phyloP scores from a whole-genome alignment of 2,329 filamentous ascomycete species.

The Colletotrichum sp. region DNA sequence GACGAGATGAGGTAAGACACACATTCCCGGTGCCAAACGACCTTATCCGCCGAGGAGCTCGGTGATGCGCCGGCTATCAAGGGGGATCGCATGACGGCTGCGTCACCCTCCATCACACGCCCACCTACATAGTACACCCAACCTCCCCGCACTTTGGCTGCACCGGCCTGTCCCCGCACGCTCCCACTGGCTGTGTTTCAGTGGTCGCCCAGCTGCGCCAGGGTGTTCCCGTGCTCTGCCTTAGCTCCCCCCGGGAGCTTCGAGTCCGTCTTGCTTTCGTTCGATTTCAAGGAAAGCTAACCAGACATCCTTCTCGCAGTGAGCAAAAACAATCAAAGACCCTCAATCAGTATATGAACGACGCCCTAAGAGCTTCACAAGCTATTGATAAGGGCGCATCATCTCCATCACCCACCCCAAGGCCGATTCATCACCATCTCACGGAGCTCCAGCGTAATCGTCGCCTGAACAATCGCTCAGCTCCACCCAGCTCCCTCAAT shows the following conservation, averaged over 20 bases:
- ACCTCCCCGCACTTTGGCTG: constrained; percentile 18
- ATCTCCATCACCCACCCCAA: neutral
- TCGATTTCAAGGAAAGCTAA: constrained; percentile 13
- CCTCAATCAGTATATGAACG: constrained; percentile 15
- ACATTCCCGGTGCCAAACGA: neutral
- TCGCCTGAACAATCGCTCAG: constrained; percentile 38
- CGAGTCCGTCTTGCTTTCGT: constrained; percentile 14
- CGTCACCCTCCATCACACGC: constrained; percentile 15
- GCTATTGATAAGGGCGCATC: neutral
- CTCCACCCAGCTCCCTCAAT: constrained; percentile 28
- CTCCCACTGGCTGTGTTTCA: constrained; percentile 20
- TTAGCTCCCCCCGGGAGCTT: constrained; percentile 20
- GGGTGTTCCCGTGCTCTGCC: constrained; percentile 22
- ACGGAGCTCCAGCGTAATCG: constrained; percentile 13
- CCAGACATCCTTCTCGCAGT: neutral
- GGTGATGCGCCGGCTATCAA: neutral
- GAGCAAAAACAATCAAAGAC: neutral
- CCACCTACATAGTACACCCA: constrained; percentile 6
- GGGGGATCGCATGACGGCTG: constrained; percentile 20
- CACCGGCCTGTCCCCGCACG: constrained; percentile 15
- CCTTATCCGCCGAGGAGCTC: neutral
- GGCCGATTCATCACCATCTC: constrained; percentile 3
- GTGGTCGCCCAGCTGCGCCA: constrained; percentile 1
- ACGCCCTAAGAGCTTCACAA: constrained; percentile 3
- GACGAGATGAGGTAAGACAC: constrained; percentile 17